Evolutionary conservation across 2,329 filamentous ascomycete species (phyloP), one percentile per base, ranked within the genome.

Genomic region (Ustilaginoidea virens): DNA sequence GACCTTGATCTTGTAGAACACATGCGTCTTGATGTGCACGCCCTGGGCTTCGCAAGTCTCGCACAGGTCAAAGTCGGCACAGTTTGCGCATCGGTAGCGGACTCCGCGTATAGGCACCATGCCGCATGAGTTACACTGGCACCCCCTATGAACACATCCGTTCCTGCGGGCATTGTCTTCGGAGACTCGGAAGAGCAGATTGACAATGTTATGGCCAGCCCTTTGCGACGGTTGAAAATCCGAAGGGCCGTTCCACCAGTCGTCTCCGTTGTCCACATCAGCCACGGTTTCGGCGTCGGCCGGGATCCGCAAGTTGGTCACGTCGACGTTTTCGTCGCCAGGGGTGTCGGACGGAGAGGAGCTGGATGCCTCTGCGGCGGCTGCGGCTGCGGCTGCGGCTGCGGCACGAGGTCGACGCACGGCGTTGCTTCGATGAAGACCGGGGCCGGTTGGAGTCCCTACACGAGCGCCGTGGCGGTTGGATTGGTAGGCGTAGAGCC

Each of bases 1-100:
- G 8, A 96, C 77, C 31, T 77, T 77, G 46, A 98, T 80, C 52
- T 96, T 96, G 64, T 92, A 92, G 55, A 98, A 96, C 25, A 96
- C 71, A 52, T 98, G 90, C 2, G 85, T 93, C 51, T 87, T 92
- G 45, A 69, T 74, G 47, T 93, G 87, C 2, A 76, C 55, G 14
- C 71, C 70, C 41, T 75, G 71, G 5, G 80, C 71, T 55, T 98
- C 87, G 55, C 90, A 98, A 6, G 76, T 76, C 47, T 94, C 85
- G 58, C 90, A 98, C 2, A 98, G 70, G 48, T 98, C 90, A 48
- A 85, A 96, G 53, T 98, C 87, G 39, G 81, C 74, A 49, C 90
- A 98, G 56, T 98, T 96, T 42, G 85, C 77, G 53, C 90, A 98
- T 34, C 86, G 79, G 58, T 92, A 98, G 33, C 90, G 73, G 35